Base-by-base conservation (phyloP, 2,329 filamentous ascomycete genomes). In the Nakataea oryzae region DNA sequence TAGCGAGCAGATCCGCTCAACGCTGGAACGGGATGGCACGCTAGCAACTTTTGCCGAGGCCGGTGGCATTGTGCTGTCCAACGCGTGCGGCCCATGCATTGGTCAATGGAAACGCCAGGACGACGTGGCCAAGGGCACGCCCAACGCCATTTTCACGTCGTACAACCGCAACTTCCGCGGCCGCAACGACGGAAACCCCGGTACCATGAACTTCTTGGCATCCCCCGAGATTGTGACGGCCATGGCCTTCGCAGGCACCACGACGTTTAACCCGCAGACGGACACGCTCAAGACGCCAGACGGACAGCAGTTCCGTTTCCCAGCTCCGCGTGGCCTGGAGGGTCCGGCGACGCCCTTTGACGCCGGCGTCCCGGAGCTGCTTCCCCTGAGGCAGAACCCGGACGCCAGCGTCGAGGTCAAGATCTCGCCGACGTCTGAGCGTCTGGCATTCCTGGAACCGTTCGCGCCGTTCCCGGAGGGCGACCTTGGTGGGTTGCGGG, bases 101-200 rank as follows among this genome's bases (percentile, higher is more conserved):
- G 93, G 93, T 1, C 92, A 96, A 76, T 99, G 95, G 95, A 90
- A 90, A 72, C 88, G 95, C 63, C 93, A 90, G 24, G 95, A 97
- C 71, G 89, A 87, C 27, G 84, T 96, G 24, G 74, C 78, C 63
- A 96, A 96, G 78, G 93, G 92, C 65, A 90, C 93, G 63, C 80
- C 85, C 61, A 99, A 99, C 72, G 95, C 95, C 65, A 97, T 99
- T 70, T 85, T 99, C 70, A 93, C 92, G 12, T 97, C 93, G 0
- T 99, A 97, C 80, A 99, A 99, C 82, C 90, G 95, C 64, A 99
- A 99, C 78, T 99, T 99, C 81, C 90, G 90, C 60, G 93, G 91
- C 64, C 90, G 95, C 67, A 99, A 99, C 74, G 95, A 99, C 72
- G 95, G 95, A 65, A 99, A 99, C 79, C 87, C 90, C 27, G 87